A percentile compares a stretch with the other conserved stretches of the same genome.
Conservation (phyloP, 169 alveolate genomes). For the Perkinsus chesapeaki region DNA sequence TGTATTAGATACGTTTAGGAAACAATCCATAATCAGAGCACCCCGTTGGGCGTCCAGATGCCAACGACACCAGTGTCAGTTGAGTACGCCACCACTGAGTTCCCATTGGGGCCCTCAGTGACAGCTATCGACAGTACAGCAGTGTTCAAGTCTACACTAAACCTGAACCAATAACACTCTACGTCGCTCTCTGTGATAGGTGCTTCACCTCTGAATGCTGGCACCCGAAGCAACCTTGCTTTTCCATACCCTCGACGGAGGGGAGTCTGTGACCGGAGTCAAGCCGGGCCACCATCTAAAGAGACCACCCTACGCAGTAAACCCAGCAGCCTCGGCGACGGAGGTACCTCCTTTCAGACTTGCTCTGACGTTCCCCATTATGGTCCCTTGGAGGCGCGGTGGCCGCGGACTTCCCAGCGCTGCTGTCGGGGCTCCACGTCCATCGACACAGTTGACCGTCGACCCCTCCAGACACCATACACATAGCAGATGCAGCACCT, state of each 20-base stretch:
- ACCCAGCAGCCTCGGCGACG: background rate
- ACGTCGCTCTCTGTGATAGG: background rate
- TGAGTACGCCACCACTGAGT: background rate
- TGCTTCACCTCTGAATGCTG: background rate
- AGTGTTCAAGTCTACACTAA: background rate
- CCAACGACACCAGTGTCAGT: background rate
- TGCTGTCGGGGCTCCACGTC: background rate
- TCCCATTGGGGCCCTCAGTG: background rate
- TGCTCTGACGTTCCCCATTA: background rate
- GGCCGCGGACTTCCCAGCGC: background rate
- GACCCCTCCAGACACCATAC: background rate
- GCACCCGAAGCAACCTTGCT: background rate
- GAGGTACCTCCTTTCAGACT: background rate
- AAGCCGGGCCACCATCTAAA: background rate
- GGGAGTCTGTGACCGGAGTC: background rate
- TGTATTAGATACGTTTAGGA: background rate
- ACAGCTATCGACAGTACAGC: background rate
- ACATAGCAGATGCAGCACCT: background rate
- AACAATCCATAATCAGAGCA: background rate
- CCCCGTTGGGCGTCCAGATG: background rate
- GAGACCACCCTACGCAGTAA: background rate
- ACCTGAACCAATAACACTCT: background rate
- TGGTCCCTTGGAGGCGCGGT: background rate
- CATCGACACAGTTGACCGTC: background rate
- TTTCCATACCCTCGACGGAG: background rate